A percentile compares a stretch with the other conserved stretches of the same genome.
phyloP scores from a whole-genome alignment of 176 grass and related monocot species.

The Carex cristatella region DNA sequence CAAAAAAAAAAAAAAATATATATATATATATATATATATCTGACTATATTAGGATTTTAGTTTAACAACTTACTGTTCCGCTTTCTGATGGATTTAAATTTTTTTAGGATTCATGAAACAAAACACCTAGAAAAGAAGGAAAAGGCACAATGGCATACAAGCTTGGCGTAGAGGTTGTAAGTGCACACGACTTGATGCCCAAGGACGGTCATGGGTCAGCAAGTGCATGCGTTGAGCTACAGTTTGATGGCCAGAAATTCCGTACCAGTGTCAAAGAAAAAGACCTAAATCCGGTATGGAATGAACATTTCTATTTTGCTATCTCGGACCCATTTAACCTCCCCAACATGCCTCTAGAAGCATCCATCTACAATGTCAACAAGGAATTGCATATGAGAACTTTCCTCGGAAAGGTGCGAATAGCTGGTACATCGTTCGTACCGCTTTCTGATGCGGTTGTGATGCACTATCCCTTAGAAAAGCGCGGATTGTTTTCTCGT shows the following conservation, averaged over 20 bases:
- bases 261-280: slow-evolving; percentile 76
- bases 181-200: slow-evolving; percentile 90
- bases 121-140: background rate
- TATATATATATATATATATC: too few relatives aligned
- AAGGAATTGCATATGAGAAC: slow-evolving; percentile 40
- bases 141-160: slow-evolving; percentile 53
- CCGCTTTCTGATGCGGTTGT: slow-evolving; percentile 63
- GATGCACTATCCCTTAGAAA: slow-evolving; percentile 89
- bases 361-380: slow-evolving; percentile 76
- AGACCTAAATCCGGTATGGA: slow-evolving; percentile 84
- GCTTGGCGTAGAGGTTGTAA: slow-evolving; percentile 73
- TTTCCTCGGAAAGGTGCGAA: slow-evolving; percentile 89
- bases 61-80: background rate
- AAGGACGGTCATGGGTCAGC: slow-evolving; percentile 93
- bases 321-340: slow-evolving; percentile 65
- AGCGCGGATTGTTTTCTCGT: slow-evolving; percentile 90
- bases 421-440: slow-evolving; percentile 89
- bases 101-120: background rate
- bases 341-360: slow-evolving; percentile 76
- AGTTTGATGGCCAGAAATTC: slow-evolving; percentile 81
- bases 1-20: too few relatives aligned
- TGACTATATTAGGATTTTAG: background rate
- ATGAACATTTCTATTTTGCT: slow-evolving; percentile 81
- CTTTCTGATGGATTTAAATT: slow-evolving; percentile 13
- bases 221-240: slow-evolving; percentile 72